A percentile compares a stretch with the other conserved stretches of the same genome.
Evolutionary conservation across 805 yeast species (phyloP).

Genomic region (Schwanniomyces polymorphus): DNA sequence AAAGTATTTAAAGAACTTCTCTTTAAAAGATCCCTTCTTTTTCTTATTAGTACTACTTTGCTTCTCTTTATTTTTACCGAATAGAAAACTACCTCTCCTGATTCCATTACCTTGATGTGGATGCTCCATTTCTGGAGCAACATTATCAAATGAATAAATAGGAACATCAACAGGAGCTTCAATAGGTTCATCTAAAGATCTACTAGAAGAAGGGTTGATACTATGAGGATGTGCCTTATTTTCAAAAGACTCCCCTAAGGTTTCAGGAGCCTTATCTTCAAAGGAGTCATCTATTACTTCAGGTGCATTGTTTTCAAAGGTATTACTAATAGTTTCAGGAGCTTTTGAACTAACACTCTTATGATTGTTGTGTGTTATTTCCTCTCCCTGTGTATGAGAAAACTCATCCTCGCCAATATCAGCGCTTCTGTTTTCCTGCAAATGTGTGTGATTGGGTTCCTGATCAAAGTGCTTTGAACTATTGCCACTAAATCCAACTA

Average conservation of each 20-base stretch:
- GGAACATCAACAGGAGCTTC: neutral
- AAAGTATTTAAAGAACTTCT: slow-evolving; percentile 29
- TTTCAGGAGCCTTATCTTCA: neutral
- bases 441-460: too few species aligned
- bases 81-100: neutral
- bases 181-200: neutral
- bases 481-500: too few species aligned
- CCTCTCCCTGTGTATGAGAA: too few species aligned
- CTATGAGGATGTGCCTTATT: neutral
- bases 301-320: neutral
- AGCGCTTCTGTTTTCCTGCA: too few species aligned
- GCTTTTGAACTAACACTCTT: neutral
- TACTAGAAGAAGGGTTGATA: neutral
- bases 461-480: too few species aligned
- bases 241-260: neutral
- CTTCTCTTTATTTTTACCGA: neutral
- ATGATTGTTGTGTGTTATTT: too few species aligned
- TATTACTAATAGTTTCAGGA: neutral
- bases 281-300: neutral
- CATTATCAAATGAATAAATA: neutral
- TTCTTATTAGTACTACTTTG: slow-evolving; percentile 1
- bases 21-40: slow-evolving; percentile 17
- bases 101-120: neutral
- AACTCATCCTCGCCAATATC: too few species aligned
- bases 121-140: neutral